These are phyloP conservation scores for Ophiostoma quercus DNA, from an alignment of 2,329 filamentous ascomycete species.

Conservation along the genomic window DNA sequence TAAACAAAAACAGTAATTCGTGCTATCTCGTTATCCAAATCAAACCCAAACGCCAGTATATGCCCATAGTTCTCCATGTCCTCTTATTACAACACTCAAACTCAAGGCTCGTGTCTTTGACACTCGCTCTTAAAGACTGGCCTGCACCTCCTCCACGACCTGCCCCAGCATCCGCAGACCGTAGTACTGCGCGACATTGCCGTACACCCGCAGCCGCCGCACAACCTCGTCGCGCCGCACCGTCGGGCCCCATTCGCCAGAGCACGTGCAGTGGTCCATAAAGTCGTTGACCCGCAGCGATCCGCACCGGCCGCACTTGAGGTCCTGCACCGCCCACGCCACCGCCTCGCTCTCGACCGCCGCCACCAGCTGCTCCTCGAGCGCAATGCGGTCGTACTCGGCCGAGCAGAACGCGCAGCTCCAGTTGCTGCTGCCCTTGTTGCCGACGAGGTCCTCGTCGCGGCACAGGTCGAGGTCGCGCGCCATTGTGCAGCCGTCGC, in stretches of 20 bases:
- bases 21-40: constrained; percentile 7
- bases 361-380: constrained; percentile 78
- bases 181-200: constrained; percentile 71
- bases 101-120: background rate
- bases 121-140: background rate
- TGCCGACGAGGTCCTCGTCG: constrained; percentile 67
- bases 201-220: constrained; percentile 62
- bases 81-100: too few relatives aligned
- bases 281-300: constrained; percentile 85
- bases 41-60: background rate
- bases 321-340: constrained; percentile 82
- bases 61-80: background rate
- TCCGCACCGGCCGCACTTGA: constrained; percentile 68
- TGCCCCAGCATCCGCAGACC: constrained; percentile 73
- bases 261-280: constrained; percentile 93
- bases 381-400: constrained; percentile 68
- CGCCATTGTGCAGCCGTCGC: constrained; percentile 82
- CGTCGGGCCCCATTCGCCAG: constrained; percentile 74
- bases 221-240: constrained; percentile 62
- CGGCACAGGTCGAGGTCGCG: constrained; percentile 89
- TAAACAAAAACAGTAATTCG: background rate
- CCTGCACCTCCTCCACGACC: constrained; percentile 60
- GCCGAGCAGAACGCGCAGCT: constrained; percentile 69
- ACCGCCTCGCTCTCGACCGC: constrained; percentile 69
- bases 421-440: constrained; percentile 47